Conservation (phyloP, 2,329 filamentous ascomycete species). For the Cladophialophora immunda region DNA sequence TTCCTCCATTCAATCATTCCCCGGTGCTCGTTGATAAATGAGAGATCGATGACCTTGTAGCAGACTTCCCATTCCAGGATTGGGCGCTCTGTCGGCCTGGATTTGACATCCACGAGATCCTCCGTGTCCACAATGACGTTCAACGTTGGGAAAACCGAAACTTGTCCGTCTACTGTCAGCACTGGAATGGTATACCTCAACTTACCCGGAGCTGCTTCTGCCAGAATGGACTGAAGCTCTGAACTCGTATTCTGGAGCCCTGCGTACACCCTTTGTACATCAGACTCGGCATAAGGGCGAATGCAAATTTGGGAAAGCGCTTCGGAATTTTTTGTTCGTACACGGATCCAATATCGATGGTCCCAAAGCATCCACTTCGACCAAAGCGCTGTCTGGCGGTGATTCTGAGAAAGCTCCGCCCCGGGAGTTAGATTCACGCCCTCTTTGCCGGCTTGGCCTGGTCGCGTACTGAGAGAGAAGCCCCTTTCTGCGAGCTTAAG, state of each 20-base stretch:
- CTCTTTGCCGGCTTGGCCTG: neutral
- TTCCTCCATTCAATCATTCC: constrained; percentile 28
- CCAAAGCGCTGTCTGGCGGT: constrained; percentile 12
- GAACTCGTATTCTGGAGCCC: constrained; percentile 7
- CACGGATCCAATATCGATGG: constrained; percentile 37
- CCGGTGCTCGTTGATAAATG: constrained; percentile 23
- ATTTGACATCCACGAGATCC: constrained; percentile 1
- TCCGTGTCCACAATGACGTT: constrained; percentile 18
- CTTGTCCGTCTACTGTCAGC: constrained; percentile 22
- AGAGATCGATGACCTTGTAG: constrained; percentile 29
- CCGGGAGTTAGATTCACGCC: neutral
- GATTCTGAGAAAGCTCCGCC: neutral
- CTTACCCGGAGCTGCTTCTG: constrained; percentile 34
- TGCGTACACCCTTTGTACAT: constrained; percentile 19
- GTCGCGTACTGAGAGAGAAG: neutral
- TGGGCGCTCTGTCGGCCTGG: neutral
- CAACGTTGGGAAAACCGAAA: constrained; percentile 38
- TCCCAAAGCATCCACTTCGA: constrained; percentile 37
- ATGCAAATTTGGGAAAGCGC: constrained; percentile 25
- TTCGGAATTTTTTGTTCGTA: constrained; percentile 18
- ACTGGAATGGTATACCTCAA: constrained; percentile 38
- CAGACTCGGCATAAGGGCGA: constrained; percentile 29
- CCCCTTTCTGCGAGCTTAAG: constrained; percentile 12
- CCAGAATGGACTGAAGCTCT: constrained; percentile 25
- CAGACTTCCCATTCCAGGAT: constrained; percentile 32